These are phyloP conservation scores for Eutrema japonicum DNA, from an alignment of 345 rosid species.

Conservation along the genomic window DNA sequence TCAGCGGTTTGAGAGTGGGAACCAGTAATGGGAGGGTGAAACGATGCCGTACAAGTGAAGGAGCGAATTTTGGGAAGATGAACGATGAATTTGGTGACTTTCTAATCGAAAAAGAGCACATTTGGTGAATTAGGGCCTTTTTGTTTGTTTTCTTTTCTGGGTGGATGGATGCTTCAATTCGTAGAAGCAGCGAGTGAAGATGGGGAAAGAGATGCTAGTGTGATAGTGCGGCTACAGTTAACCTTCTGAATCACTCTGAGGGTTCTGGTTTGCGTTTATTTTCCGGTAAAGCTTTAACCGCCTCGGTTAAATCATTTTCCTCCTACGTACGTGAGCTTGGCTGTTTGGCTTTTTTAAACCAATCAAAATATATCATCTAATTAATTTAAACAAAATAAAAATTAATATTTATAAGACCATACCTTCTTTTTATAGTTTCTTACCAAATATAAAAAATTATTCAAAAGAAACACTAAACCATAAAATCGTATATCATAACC, in stretches of 20 bases:
- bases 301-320: neutral
- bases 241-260: constrained; percentile 7
- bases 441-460: too few relatives aligned
- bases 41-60: constrained; percentile 51
- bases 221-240: neutral
- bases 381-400: too few relatives aligned
- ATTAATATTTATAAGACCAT: too few relatives aligned
- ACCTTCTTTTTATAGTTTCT: too few relatives aligned
- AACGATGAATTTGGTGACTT: constrained; percentile 37
- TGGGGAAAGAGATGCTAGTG: constrained; percentile 24
- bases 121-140: constrained; percentile 36
- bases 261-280: constrained; percentile 11
- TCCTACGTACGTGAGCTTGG: too few relatives aligned
- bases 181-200: constrained; percentile 20
- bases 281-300: constrained; percentile 9
- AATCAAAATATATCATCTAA: too few relatives aligned
- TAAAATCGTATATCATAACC: too few relatives aligned
- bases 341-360: too few relatives aligned
- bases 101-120: constrained; percentile 43
- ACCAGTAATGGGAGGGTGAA: constrained; percentile 38
- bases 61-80: constrained; percentile 40
- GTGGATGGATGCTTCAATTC: constrained; percentile 27
- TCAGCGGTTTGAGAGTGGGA: constrained; percentile 38
- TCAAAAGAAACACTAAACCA: too few relatives aligned
- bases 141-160: neutral